A percentile compares a stretch with the other conserved stretches of the same genome.
Evolutionary conservation across 208 protist species (phyloP).

Genomic region (Blechomonas ayalai): DNA sequence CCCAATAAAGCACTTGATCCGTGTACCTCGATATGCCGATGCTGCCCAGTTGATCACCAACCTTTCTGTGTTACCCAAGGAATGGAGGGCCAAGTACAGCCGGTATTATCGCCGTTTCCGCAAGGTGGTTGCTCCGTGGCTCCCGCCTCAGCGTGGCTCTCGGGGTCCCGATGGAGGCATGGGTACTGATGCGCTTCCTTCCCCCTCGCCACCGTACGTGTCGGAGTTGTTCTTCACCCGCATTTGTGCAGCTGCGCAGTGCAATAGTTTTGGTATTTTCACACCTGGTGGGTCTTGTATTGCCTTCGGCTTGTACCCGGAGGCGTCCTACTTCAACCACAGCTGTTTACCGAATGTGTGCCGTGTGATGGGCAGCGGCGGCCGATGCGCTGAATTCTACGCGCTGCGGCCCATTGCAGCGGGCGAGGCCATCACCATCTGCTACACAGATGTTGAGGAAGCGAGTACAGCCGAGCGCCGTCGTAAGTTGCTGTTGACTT

Average conservation of each 20-base stretch:
- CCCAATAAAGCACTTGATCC: conserved; percentile 3
- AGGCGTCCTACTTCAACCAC: conserved; percentile 76
- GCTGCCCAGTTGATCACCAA: conserved; percentile 51
- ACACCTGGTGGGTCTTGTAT: conserved; percentile 28
- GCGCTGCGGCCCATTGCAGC: conserved; percentile 37
- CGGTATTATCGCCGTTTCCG: conserved; percentile 49
- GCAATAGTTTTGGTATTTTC: conserved; percentile 66
- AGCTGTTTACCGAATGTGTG: conserved; percentile 64
- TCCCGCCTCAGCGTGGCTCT: conserved; percentile 5
- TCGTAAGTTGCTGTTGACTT: conserved; percentile 33
- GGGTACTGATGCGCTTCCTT: neutral
- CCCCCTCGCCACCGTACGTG: conserved; percentile 1
- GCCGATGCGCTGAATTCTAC: conserved; percentile 45
- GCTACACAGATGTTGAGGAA: conserved; percentile 68
- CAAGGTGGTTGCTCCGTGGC: conserved; percentile 30
- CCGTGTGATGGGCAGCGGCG: conserved; percentile 44
- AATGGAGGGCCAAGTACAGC: conserved; percentile 25
- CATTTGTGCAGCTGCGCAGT: conserved; percentile 47
- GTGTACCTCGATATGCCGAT: conserved; percentile 28
- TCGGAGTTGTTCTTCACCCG: conserved; percentile 36
- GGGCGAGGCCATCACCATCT: conserved; percentile 54
- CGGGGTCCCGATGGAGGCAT: no score
- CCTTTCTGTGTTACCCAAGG: conserved; percentile 47
- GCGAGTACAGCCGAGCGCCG: conserved; percentile 43
- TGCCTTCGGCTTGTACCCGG: conserved; percentile 47